A percentile compares a stretch with the other conserved stretches of the same genome.
Evolutionary conservation across 108 stramenopile genomes (phyloP).

Genomic region (Discostella pseudostelligera): DNA sequence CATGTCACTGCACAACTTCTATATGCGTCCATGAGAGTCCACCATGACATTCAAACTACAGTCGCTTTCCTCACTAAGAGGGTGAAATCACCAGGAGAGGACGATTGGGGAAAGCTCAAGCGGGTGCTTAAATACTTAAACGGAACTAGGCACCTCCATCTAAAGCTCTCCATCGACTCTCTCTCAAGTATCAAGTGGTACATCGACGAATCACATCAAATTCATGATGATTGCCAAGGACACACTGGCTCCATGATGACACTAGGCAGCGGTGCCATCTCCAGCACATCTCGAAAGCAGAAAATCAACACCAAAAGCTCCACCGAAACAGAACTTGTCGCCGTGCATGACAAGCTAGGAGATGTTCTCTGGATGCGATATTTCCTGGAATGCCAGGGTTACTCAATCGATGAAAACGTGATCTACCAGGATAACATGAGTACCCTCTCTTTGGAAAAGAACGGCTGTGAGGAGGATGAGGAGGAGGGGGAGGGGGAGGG

Average conservation of each 20-base stretch:
- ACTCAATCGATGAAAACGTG: not conserved
- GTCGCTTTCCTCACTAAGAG: constrained; percentile 26
- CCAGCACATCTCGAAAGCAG: constrained; percentile 11
- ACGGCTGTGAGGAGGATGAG: no score
- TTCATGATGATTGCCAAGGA: constrained; percentile 46
- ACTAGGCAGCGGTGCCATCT: constrained; percentile 36
- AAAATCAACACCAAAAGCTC: constrained; percentile 42
- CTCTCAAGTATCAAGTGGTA: constrained; percentile 14
- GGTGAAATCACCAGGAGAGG: constrained; percentile 16
- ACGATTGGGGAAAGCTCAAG: constrained; percentile 31
- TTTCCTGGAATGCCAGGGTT: not conserved
- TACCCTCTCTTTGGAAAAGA: not conserved
- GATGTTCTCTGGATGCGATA: not conserved
- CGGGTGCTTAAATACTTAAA: constrained; percentile 20
- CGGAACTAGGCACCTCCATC: constrained; percentile 9
- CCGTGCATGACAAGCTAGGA: constrained; percentile 9
- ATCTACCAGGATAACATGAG: not conserved
- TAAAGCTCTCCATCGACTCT: constrained; percentile 2
- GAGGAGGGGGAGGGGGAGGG: no score
- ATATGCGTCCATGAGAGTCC: not conserved
- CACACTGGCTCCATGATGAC: constrained; percentile 51
- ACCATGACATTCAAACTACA: constrained; percentile 22
- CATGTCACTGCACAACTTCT: constrained; percentile 5
- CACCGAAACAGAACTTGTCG: constrained; percentile 36
- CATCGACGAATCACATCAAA: constrained; percentile 29